Conservation (phyloP, 1,284 basidiomycete species). For the Malassezia cuniculi region DNA sequence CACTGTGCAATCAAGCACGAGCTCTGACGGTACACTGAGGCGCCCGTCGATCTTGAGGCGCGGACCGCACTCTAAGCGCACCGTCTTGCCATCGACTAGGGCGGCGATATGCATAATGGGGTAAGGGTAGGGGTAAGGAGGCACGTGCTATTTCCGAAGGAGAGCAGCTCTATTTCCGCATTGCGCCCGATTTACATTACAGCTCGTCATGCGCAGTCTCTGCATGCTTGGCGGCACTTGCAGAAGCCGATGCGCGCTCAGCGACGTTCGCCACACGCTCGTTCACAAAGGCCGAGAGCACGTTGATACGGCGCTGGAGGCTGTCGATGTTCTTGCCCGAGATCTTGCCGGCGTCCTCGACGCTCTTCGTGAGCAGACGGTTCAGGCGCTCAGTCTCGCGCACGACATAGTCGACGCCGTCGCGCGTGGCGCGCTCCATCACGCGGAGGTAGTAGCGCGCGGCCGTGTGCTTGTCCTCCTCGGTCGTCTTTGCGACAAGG, state of each 20-base stretch:
- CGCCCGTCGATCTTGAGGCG: no score
- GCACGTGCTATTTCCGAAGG: no score
- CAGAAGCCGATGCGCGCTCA: slow-evolving; percentile 4
- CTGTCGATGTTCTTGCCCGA: slow-evolving; percentile 74
- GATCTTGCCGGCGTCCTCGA: slow-evolving; percentile 47
- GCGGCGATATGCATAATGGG: no score
- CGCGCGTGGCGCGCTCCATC: slow-evolving; percentile 72
- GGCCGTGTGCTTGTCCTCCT: slow-evolving; percentile 45
- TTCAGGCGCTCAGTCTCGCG: slow-evolving; percentile 67
- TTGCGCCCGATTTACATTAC: no score
- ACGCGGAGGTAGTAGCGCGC: slow-evolving; percentile 70
- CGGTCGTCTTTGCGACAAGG: slow-evolving; percentile 15
- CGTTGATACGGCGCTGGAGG: slow-evolving; percentile 79
- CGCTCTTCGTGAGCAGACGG: slow-evolving; percentile 60
- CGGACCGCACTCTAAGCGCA: no score
- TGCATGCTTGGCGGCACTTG: neutral
- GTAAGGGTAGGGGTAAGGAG: no score
- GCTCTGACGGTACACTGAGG: slow-evolving; percentile 6
- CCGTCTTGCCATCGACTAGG: no score
- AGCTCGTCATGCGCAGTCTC: slow-evolving; percentile 6
- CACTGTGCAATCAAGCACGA: slow-evolving; percentile 1
- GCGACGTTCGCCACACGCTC: slow-evolving; percentile 23
- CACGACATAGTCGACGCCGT: slow-evolving; percentile 60
- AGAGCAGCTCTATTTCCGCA: no score
- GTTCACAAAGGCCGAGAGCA: slow-evolving; percentile 59